Conservation (phyloP, 768 basidiomycete genomes). For the Symmetrospora coprosmae region DNA sequence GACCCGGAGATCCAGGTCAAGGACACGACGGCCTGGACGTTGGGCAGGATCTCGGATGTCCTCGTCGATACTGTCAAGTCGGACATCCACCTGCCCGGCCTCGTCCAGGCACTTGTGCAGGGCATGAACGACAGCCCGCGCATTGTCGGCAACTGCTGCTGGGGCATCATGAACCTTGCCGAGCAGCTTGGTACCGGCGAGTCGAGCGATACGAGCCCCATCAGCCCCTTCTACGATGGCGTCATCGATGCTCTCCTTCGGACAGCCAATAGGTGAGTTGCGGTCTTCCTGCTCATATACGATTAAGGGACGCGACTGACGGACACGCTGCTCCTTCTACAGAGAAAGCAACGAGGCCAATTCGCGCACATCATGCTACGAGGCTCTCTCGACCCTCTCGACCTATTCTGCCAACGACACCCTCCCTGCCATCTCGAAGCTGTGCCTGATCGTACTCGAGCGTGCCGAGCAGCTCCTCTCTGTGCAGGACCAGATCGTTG, state of each 20-base stretch:
- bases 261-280: constrained; percentile 65
- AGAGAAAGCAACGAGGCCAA: constrained; percentile 72
- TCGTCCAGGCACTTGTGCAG: constrained; percentile 66
- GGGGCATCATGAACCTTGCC: constrained; percentile 88
- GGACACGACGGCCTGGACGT: constrained; percentile 95
- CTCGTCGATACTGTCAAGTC: constrained; percentile 73
- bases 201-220: constrained; percentile 48
- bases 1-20: constrained; percentile 74
- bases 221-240: constrained; percentile 79
- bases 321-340: neutral
- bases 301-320: neutral
- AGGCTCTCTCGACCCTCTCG: constrained; percentile 78
- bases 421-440: constrained; percentile 65
- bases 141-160: constrained; percentile 85
- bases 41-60: constrained; percentile 85
- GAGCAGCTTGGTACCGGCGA: constrained; percentile 67
- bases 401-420: constrained; percentile 65
- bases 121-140: constrained; percentile 64
- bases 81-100: constrained; percentile 67
- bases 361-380: constrained; percentile 87
- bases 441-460: constrained; percentile 62
- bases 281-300: neutral
- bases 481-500: constrained; percentile 86
- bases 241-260: constrained; percentile 68
- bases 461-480: constrained; percentile 76